phyloP scores from a whole-genome alignment of 2,329 filamentous ascomycete species.

The Verticillium alfalfae region DNA sequence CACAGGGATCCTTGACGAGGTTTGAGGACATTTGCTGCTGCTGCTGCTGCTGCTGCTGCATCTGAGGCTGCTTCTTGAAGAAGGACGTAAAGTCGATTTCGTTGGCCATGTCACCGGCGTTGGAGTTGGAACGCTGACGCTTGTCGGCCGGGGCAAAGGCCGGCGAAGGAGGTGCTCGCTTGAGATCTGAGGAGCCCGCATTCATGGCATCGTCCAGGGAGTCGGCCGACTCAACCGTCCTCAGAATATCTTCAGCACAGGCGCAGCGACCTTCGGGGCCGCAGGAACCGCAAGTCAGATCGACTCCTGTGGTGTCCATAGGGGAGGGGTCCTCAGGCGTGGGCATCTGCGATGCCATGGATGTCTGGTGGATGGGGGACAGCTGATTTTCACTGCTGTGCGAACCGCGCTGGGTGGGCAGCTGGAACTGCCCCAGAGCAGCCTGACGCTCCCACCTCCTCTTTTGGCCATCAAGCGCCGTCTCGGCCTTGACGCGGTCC shows the following conservation, averaged over 20 bases:
- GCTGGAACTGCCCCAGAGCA: slow-evolving; percentile 8
- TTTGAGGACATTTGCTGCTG: slow-evolving; percentile 19
- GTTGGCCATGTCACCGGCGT: slow-evolving; percentile 48
- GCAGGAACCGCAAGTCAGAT: slow-evolving; percentile 51
- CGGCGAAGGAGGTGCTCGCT: slow-evolving; percentile 34
- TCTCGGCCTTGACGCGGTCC: slow-evolving; percentile 37
- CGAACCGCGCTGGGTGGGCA: slow-evolving; percentile 3
- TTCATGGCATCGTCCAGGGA: slow-evolving; percentile 59
- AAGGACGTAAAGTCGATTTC: slow-evolving; percentile 72
- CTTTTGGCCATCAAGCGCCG: slow-evolving; percentile 27
- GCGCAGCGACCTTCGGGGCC: slow-evolving; percentile 46
- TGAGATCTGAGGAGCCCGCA: slow-evolving; percentile 37
- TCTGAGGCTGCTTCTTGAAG: slow-evolving; percentile 40
- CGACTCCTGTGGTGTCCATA: slow-evolving; percentile 22
- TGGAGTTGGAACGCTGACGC: slow-evolving; percentile 41
- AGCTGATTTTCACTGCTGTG: slow-evolving; percentile 7
- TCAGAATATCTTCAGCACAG: slow-evolving; percentile 54
- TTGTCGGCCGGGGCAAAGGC: slow-evolving; percentile 36
- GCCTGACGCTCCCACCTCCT: slow-evolving; percentile 7
- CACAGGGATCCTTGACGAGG: slow-evolving; percentile 63
- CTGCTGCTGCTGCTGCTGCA: slow-evolving; percentile 14
- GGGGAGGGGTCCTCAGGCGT: slow-evolving; percentile 42
- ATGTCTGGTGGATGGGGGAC: slow-evolving; percentile 29
- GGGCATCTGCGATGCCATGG: slow-evolving; percentile 54
- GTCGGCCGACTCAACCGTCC: slow-evolving; percentile 45